phyloP scores from a whole-genome alignment of 164 flowering plant genomes.

The Nymphaea colorata region DNA sequence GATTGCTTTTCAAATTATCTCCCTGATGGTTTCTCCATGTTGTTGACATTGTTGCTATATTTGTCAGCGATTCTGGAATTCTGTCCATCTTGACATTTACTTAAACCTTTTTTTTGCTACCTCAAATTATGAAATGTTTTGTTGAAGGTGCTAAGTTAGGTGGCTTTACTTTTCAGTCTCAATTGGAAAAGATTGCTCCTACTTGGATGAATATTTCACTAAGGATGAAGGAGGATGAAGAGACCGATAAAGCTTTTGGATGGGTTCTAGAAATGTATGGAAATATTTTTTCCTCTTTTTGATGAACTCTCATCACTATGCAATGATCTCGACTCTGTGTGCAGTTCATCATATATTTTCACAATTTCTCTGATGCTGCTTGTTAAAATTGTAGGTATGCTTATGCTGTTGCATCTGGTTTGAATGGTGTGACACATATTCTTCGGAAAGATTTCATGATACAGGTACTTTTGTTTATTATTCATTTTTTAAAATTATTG shows the following conservation, averaged over 20 bases:
- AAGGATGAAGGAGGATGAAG: slow-evolving; percentile 78
- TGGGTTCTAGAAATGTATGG: slow-evolving; percentile 99
- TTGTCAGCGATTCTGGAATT: not conserved
- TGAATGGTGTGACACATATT: slow-evolving; percentile 82
- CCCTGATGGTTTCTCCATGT: not conserved
- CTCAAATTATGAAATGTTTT: not conserved
- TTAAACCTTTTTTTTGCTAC: not conserved
- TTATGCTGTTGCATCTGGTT: slow-evolving; percentile 81
- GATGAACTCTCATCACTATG: not conserved
- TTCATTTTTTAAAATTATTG: not conserved
- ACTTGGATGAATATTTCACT: slow-evolving; percentile 96
- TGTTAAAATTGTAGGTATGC: slow-evolving; percentile 33
- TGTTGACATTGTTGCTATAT: not conserved
- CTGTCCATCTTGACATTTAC: not conserved
- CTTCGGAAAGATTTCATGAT: slow-evolving; percentile 93
- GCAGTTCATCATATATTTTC: not conserved
- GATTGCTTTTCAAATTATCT: not conserved
- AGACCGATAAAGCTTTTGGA: slow-evolving; percentile 83
- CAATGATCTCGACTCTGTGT: not conserved
- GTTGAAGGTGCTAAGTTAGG: not conserved
- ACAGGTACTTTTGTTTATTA: slow-evolving; percentile 30
- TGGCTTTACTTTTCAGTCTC: slow-evolving; percentile 21
- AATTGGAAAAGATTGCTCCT: slow-evolving; percentile 79
- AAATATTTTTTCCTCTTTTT: not conserved
- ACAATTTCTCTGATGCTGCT: not conserved